phyloP scores from a whole-genome alignment of 331 rosid genomes.

The Arachis monticola region DNA sequence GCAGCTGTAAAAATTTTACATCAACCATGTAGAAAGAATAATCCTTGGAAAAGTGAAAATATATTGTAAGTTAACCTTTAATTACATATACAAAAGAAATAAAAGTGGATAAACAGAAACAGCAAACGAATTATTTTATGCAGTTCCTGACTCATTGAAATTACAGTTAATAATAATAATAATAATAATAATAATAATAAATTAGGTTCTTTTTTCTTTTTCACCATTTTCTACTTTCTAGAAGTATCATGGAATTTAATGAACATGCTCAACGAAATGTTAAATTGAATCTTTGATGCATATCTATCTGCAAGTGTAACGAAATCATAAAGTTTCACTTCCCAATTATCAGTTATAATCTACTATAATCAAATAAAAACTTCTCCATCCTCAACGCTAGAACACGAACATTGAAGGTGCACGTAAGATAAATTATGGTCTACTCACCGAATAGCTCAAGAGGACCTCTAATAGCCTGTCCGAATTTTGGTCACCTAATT shows the following conservation, averaged over 20 bases:
- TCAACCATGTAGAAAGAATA: constrained; percentile 25
- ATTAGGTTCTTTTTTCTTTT: not conserved
- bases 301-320: not conserved
- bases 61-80: constrained; percentile 22
- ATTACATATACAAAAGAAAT: constrained; percentile 8
- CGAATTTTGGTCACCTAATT: constrained; percentile 74
- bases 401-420: not conserved
- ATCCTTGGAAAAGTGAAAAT: constrained; percentile 27
- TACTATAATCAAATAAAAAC: not conserved
- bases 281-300: constrained; percentile 17
- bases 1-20: constrained; percentile 33
- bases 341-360: not conserved
- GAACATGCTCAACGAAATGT: not conserved
- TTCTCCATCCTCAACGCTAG: constrained; percentile 15
- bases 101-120: not conserved
- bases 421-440: constrained; percentile 21
- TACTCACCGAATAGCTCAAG: constrained; percentile 65
- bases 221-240: constrained; percentile 8
- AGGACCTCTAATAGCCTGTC: constrained; percentile 79
- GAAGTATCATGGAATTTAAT: constrained; percentile 7
- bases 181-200: too few relatives aligned
- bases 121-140: not conserved
- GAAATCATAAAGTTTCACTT: constrained; percentile 7
- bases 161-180: not conserved
- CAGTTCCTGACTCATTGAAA: not conserved